Percentiles rank a stretch among this genome's conserved stretches.
These are phyloP conservation scores for Avena eriantha DNA, from an alignment of 176 grass and related monocot species.

Conservation along the genomic window DNA sequence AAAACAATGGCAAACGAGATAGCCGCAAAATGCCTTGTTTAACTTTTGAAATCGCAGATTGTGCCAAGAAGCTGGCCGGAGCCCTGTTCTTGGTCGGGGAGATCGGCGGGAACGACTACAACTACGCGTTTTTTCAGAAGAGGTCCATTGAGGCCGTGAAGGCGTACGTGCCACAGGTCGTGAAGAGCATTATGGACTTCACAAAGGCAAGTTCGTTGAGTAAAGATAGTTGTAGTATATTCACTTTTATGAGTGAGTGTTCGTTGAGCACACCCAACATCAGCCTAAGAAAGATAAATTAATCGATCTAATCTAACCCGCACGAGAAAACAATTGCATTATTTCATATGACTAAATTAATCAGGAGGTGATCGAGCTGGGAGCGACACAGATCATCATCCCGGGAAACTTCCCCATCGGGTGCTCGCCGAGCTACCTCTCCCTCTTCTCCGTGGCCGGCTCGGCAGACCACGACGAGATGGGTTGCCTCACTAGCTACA, in stretches of 20 bases:
- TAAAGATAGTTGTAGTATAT: too few relatives aligned
- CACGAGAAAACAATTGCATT: neutral
- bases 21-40: neutral
- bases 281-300: too few relatives aligned
- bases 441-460: conserved; percentile 56
- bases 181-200: conserved; percentile 57
- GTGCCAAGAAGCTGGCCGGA: conserved; percentile 51
- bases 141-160: conserved; percentile 57
- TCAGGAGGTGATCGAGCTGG: conserved; percentile 71
- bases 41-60: conserved; percentile 46
- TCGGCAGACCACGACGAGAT: conserved; percentile 54
- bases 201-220: conserved; percentile 51
- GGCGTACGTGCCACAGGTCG: conserved; percentile 76
- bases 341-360: neutral
- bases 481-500: conserved; percentile 72
- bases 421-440: conserved; percentile 86
- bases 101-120: conserved; percentile 98
- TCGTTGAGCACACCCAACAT: too few relatives aligned
- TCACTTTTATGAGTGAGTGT: too few relatives aligned
- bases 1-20: neutral
- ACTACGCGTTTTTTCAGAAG: conserved; percentile 78
- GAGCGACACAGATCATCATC: conserved; percentile 68
- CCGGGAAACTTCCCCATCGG: conserved; percentile 88
- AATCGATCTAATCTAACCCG: too few relatives aligned
- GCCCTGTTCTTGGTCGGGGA: conserved; percentile 86